Base-by-base conservation (phyloP, 805 yeast species). In the Candida maesae region DNA sequence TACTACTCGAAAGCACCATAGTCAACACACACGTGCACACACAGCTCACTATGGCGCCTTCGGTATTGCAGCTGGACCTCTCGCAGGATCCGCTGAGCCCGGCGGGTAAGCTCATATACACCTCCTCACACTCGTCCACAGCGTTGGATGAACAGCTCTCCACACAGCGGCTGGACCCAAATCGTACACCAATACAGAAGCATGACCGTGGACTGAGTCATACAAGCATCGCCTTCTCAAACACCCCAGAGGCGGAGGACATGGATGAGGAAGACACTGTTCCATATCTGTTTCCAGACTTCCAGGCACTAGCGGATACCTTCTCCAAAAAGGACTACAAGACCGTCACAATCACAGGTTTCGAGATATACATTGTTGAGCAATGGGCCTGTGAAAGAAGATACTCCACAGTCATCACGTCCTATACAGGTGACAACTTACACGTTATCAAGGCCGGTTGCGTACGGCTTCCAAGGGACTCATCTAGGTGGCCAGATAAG, bases 361-460 rank as follows among this genome's bases (percentile, higher is more conserved):
- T 84, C 58, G 98, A 93, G 61, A 75, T 85, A 13, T 93, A 93
- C 59, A 70, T 93, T 28, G 95, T 91, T 10, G 98, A 93, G 60
- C 97, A 91, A 61, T 93, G 99, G 99, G 82, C 85, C 3, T 72
- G 83, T 25, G 81, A 80, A 44, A 68, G 98, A 33, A 69, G 74
- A 31, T 65, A 78, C 11, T 79, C 85, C 19, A 71, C 83, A 1
- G 71, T 84, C 5, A 81, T 91, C 14, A 78, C 93, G 1, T 78
- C 91, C 1, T 93, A 76, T 60, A 91, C 98, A 0, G 99, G 99
- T 3, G 85, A 88, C 55, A 57, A 76, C 5, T 68, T 69, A n/a
- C 85, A 88, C 50, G 63, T 64, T 21, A 73, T 88, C 0, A 61
- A 68, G 15, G 95, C 81, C 2, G 76, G 74, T 26, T 71, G 81